Percentiles rank a stretch among this genome's conserved stretches.
Conservation (phyloP, 106 monocot species). For the Platanthera guangdongensis region DNA sequence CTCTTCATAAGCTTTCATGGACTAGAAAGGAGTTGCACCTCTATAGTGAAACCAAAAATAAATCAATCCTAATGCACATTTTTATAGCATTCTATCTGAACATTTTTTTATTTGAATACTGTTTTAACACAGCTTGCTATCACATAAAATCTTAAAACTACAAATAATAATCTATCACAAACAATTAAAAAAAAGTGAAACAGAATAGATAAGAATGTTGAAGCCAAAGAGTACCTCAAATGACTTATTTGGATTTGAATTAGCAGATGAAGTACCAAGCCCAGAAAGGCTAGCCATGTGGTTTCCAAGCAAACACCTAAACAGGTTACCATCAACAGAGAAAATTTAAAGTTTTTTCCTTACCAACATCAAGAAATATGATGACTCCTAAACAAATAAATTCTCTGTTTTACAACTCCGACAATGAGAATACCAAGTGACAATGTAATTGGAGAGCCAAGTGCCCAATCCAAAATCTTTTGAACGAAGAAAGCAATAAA, state of each 20-base stretch:
- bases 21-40: neutral
- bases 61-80: neutral
- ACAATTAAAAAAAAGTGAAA: neutral
- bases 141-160: neutral
- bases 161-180: neutral
- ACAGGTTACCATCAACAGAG: neutral
- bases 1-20: neutral
- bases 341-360: neutral
- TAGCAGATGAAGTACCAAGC: constrained; percentile 9
- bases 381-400: neutral
- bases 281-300: constrained; percentile 18
- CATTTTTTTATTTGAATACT: neutral
- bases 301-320: constrained; percentile 1
- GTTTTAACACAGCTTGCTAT: neutral
- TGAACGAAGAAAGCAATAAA: no score
- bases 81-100: neutral
- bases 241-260: constrained; percentile 56
- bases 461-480: neutral
- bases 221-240: constrained; percentile 30
- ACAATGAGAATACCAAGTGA: neutral
- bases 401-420: neutral
- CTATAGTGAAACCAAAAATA: neutral
- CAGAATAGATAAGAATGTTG: neutral
- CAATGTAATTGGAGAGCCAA: neutral
- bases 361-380: neutral